Conservation (phyloP, 2,329 filamentous ascomycete genomes). For the Kalmusia sp. region DNA sequence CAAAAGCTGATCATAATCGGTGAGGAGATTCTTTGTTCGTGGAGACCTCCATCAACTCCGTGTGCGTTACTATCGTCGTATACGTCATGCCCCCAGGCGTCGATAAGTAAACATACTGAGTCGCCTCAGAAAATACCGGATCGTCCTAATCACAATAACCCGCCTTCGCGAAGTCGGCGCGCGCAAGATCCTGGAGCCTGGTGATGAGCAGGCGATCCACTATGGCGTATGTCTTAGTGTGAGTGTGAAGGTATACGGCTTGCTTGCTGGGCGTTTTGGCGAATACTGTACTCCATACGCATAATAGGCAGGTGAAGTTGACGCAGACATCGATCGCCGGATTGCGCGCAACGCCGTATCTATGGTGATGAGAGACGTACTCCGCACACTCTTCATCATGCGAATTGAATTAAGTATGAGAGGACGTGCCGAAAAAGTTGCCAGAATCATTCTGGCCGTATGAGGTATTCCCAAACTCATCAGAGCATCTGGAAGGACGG, state of each 20-base stretch:
- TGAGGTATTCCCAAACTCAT: too few relatives aligned
- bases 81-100: constrained; percentile 34
- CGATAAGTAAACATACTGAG: constrained; percentile 25
- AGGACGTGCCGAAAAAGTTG: not conserved
- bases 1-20: too few relatives aligned
- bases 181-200: constrained; percentile 14
- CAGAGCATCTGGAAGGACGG: not conserved
- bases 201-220: constrained; percentile 18
- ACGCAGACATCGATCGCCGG: not conserved
- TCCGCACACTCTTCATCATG: too few relatives aligned
- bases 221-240: constrained; percentile 21
- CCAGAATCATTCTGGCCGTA: too few relatives aligned
- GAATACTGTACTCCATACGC: too few relatives aligned
- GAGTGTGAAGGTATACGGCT: constrained; percentile 5
- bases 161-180: constrained; percentile 15
- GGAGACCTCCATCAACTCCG: not conserved
- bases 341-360: not conserved
- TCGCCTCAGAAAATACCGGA: constrained; percentile 28
- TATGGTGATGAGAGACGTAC: not conserved
- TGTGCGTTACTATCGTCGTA: constrained; percentile 25
- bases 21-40: not conserved
- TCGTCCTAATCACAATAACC: constrained; percentile 22
- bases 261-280: not conserved
- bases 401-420: not conserved
- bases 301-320: not conserved